Evolutionary conservation across 2,329 filamentous ascomycete genomes (phyloP).

Genomic region (Penicillium frequentans): DNA sequence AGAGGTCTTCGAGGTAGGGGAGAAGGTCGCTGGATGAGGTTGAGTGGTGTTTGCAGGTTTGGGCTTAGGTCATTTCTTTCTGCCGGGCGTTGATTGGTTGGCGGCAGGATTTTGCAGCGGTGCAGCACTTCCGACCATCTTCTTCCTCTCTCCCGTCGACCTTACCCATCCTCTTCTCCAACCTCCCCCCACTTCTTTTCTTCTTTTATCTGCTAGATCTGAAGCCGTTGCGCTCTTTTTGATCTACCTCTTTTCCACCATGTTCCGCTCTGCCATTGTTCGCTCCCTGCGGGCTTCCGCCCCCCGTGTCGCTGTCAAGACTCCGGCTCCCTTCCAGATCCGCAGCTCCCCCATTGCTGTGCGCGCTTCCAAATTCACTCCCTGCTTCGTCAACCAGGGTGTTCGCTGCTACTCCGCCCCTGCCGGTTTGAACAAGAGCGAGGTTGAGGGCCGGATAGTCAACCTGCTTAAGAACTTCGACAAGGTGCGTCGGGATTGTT

Average conservation of each 20-base stretch:
- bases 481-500: conserved; percentile 64
- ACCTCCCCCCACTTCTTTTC: conserved; percentile 12
- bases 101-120: conserved; percentile 35
- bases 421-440: conserved; percentile 73
- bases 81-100: conserved; percentile 39
- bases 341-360: conserved; percentile 59
- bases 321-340: conserved; percentile 60
- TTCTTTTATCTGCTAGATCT: conserved; percentile 13
- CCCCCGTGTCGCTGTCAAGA: conserved; percentile 51
- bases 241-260: conserved; percentile 48
- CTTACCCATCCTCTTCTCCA: conserved; percentile 14
- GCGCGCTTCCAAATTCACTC: conserved; percentile 60
- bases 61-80: conserved; percentile 45
- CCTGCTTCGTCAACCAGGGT: conserved; percentile 65
- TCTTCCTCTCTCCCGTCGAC: conserved; percentile 21
- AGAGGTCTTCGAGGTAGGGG: conserved; percentile 21
- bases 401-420: conserved; percentile 85
- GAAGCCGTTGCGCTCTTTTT: conserved; percentile 18
- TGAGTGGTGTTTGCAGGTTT: conserved; percentile 32
- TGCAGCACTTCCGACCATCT: conserved; percentile 29
- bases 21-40: conserved; percentile 22
- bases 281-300: conserved; percentile 66
- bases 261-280: conserved; percentile 88
- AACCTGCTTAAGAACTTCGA: conserved; percentile 94
- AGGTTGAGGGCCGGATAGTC: conserved; percentile 90